phyloP scores from a whole-genome alignment of 352 stramenopile genomes.

The Globisporangium paroecandrum region DNA sequence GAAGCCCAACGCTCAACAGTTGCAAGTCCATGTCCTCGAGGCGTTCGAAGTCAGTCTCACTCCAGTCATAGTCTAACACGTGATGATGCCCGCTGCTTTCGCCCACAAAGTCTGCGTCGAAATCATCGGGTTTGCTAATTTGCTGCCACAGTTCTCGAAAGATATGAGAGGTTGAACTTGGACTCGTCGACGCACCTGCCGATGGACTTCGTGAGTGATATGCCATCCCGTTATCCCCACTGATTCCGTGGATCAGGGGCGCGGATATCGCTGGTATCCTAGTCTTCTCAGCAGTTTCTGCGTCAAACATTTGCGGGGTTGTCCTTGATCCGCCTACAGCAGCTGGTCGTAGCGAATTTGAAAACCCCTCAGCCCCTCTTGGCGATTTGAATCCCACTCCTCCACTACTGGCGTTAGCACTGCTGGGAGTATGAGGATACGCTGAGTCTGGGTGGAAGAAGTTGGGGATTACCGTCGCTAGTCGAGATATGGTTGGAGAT shows the following conservation, averaged over 20 bases:
- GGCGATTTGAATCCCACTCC: slow-evolving; percentile 5
- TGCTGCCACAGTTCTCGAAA: slow-evolving; percentile 79
- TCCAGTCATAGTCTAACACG: slow-evolving; percentile 27
- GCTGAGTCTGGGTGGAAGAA: slow-evolving; percentile 42
- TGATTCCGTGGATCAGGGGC: slow-evolving; percentile 20
- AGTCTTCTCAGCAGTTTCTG: not conserved
- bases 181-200: slow-evolving; percentile 18
- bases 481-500: slow-evolving; percentile 19
- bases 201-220: slow-evolving; percentile 32
- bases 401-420: not conserved
- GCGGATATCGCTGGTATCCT: slow-evolving; percentile 9
- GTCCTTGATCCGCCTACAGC: slow-evolving; percentile 1
- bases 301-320: not conserved
- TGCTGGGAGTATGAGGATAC: not conserved
- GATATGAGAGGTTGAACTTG: slow-evolving; percentile 51
- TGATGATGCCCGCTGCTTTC: slow-evolving; percentile 22
- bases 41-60: slow-evolving; percentile 29
- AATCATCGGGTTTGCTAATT: slow-evolving; percentile 63
- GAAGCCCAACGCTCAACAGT: slow-evolving; percentile 47
- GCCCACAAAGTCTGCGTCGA: slow-evolving; percentile 20
- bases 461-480: slow-evolving; percentile 28
- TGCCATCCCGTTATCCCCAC: slow-evolving; percentile 14
- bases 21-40: slow-evolving; percentile 65
- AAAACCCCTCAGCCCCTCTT: not conserved
- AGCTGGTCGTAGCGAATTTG: not conserved